Evolutionary conservation across 2,329 filamentous ascomycete species (phyloP), one percentile per base, ranked within the genome.

Genomic region (Colletotrichum karsti): DNA sequence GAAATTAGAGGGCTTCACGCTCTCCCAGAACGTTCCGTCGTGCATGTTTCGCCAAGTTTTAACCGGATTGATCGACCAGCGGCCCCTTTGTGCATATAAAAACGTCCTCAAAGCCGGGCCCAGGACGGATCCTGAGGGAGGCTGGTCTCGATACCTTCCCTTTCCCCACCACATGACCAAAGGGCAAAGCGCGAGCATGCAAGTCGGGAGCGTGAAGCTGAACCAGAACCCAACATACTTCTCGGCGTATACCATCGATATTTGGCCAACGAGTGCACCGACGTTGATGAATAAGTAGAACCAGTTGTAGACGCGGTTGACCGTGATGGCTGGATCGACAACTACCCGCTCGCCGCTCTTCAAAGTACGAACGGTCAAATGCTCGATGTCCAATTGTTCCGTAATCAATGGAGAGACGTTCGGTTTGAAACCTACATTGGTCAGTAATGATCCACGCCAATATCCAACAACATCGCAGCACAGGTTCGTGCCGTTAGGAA

Each of bases 201-300:
- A 75, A 0, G 91, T 93, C 2, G 92, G 92, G 1, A 94, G 83
- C 4, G 90, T 80, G 77, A 84, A 94, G 0, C 91, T 86, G 18
- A 93, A 85, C 87, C 88, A 94, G 80, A 93, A 94, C 8, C 92
- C 92, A 42, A 93, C 85, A 66, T 93, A 91, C 72, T 92, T 89
- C 79, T 93, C 92, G 1, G 89, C 88, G 74, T 93, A 94, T 3
- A 89, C 89, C 89, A 92, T 92, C 74, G 82, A 83, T 64, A 92
- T 83, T 77, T 90, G 89, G 10, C 87, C 90, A 39, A 85, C 71
- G 48, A 92, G 82, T 6, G 90, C 89, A 44, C 92, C 92, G 24
- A 92, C 78, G 74, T 93, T 93, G 81, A 93, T 92, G 77, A 90
- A 86, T 63, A 92, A 83, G 78, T 93, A 93, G 77, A 92, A 93